A percentile compares a stretch with the other conserved stretches of the same genome.
These are phyloP conservation scores for Firmiana major DNA, from an alignment of 345 rosid genomes.

Conservation along the genomic window DNA sequence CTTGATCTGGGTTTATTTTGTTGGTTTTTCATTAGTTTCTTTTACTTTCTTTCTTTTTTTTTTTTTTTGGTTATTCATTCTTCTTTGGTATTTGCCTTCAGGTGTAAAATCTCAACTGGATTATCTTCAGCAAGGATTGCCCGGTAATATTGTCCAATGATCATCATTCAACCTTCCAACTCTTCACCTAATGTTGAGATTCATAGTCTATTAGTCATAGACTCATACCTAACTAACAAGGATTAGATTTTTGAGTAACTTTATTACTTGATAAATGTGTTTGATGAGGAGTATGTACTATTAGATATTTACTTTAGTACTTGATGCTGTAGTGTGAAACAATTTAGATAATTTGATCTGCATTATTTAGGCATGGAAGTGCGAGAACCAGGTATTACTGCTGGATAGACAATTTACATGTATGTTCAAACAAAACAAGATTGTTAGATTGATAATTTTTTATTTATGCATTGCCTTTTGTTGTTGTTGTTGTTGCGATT, in stretches of 20 bases:
- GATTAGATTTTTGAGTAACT: not conserved
- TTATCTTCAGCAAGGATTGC: constrained; percentile 79
- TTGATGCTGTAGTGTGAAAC: not conserved
- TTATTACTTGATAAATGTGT: not conserved
- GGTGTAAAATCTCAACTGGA: constrained; percentile 88
- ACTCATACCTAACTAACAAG: not conserved
- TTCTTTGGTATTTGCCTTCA: constrained; percentile 30
- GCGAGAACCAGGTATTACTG: not conserved
- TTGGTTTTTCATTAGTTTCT: not conserved
- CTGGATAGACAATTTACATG: not conserved
- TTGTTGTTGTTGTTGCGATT: not conserved
- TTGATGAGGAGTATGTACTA: not conserved
- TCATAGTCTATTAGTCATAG: not conserved
- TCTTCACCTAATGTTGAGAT: not conserved
- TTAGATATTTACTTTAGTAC: not conserved
- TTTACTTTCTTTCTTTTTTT: too few species aligned
- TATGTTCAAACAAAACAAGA: not conserved
- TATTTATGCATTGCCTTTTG: not conserved
- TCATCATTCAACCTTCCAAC: not conserved
- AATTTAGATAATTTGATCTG: not conserved
- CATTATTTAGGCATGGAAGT: not conserved
- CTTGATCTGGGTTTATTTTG: constrained; percentile 8
- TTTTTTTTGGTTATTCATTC: too few species aligned
- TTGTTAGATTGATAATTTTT: not conserved
- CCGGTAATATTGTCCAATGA: constrained; percentile 42